A percentile compares a stretch with the other conserved stretches of the same genome.
Evolutionary conservation across 2,329 filamentous ascomycete genomes (phyloP).

Genomic region (Alternaria viburni): DNA sequence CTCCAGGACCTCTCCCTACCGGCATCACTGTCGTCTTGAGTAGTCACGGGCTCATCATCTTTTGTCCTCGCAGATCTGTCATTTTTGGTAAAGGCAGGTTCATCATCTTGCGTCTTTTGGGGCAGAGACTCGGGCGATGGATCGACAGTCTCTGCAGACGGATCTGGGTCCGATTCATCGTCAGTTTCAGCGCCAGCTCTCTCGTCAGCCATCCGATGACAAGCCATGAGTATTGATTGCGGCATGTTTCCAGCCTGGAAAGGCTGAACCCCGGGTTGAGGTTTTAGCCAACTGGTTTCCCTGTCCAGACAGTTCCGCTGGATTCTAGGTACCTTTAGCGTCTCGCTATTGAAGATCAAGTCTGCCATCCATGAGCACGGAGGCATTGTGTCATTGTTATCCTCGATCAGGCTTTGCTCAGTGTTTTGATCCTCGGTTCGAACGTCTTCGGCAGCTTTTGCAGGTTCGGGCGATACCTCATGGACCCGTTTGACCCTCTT

Average conservation of each 20-base stretch:
- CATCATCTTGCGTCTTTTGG: slow-evolving; percentile 12
- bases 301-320: slow-evolving; percentile 59
- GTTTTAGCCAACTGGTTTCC: slow-evolving; percentile 44
- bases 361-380: slow-evolving; percentile 34
- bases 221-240: slow-evolving; percentile 34
- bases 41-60: slow-evolving; percentile 12
- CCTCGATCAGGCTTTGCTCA: neutral
- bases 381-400: neutral
- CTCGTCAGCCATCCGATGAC: slow-evolving; percentile 26
- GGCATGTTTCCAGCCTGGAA: slow-evolving; percentile 51
- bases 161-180: slow-evolving; percentile 17
- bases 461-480: neutral
- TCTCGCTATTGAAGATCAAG: slow-evolving; percentile 25
- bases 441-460: neutral
- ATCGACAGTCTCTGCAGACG: slow-evolving; percentile 13
- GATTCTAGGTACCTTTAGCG: slow-evolving; percentile 49
- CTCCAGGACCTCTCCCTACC: slow-evolving; percentile 26
- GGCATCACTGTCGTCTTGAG: slow-evolving; percentile 9
- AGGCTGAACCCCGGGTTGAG: slow-evolving; percentile 38
- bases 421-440: neutral
- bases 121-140: slow-evolving; percentile 10
- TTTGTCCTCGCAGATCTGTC: slow-evolving; percentile 7
- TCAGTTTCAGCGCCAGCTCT: slow-evolving; percentile 18
- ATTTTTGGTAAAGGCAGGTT: slow-evolving; percentile 11
- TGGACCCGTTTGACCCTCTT: neutral